Evolutionary conservation across 768 basidiomycete species (phyloP), one percentile per base, ranked within the genome.

Genomic region (Brasilioporus rufonigricans): DNA sequence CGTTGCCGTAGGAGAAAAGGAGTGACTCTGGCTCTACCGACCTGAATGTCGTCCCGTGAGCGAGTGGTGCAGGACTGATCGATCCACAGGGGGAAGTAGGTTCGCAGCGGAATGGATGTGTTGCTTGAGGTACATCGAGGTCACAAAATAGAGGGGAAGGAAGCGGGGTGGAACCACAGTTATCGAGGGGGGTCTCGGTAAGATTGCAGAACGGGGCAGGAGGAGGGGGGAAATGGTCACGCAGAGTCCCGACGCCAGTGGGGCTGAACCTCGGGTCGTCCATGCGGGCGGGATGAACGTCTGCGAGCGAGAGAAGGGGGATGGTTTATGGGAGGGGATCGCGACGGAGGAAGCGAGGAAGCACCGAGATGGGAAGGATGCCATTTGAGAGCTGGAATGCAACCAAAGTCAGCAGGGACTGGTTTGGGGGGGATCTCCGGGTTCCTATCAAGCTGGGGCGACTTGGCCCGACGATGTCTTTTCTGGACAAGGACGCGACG

Each of bases 331-430:
- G 6, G 38, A 10, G 38, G 52, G 52, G 46, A 18, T 58, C 52
- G 52, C 53, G 4, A 31, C 18, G 50, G 36, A 21, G 26, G 45
- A 48, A 50, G 40, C 49, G 54, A 50, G 43, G 36, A 48, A 33
- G 26, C 7, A 9, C 21, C 29, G 45, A 53, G 48, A 57, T 24
- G 40, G 46, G 5, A 32, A 54, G 31, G 3, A 11, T 60, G 51
- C 53, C 57, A 61, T 56, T 52, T 31, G 52, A 32, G 45, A 57
- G 43, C 55, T 68, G 65, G 66, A 63, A 66, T 66, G 44, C 61
- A 51, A 36, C 40, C 36, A 21, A 31, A 19, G 32, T 40, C 47
- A 40, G 23, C 39, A 49, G 21, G 11, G 14, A 50, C 21, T 32
- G 10, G 10, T 31, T 18, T 18, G 21, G 47, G 47, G 54, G 48